These are phyloP conservation scores for Starmera caribaea DNA, from an alignment of 805 yeast genomes.

Conservation along the genomic window DNA sequence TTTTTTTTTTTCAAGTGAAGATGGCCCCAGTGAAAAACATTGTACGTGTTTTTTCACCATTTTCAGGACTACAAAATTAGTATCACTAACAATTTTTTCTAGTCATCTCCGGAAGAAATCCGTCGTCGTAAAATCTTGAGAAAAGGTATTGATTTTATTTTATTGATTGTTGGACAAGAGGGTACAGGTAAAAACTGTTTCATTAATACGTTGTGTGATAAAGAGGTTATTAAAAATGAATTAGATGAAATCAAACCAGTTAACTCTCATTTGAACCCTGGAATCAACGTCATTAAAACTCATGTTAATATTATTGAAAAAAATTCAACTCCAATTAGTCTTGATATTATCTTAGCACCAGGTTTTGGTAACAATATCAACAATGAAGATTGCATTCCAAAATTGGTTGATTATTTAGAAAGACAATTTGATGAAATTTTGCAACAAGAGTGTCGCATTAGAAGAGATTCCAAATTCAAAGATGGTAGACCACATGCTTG, in stretches of 20 bases:
- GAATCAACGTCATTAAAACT: constrained; percentile 33
- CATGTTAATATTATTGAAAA: constrained; percentile 51
- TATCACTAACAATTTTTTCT: neutral
- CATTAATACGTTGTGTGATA: constrained; percentile 55
- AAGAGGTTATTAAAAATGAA: constrained; percentile 27
- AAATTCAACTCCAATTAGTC: constrained; percentile 38
- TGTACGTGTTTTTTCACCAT: neutral
- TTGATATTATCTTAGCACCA: constrained; percentile 61
- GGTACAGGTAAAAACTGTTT: constrained; percentile 73
- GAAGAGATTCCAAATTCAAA: constrained; percentile 58
- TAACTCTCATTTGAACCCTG: constrained; percentile 25
- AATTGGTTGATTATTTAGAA: constrained; percentile 53
- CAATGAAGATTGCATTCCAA: constrained; percentile 38
- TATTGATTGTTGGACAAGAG: constrained; percentile 63
- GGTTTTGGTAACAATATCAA: constrained; percentile 74
- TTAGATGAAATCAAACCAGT: constrained; percentile 18
- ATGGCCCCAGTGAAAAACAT: neutral
- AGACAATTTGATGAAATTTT: constrained; percentile 64
- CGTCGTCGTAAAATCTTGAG: constrained; percentile 55
- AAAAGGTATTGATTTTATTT: constrained; percentile 51
- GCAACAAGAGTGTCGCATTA: constrained; percentile 66
- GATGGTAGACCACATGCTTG: constrained; percentile 75
- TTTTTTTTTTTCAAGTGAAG: neutral
- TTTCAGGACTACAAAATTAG: neutral
- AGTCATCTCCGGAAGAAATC: constrained; percentile 27